These are phyloP conservation scores for Rhytidiadelphus loreus DNA, from an alignment of 225 moss, liverwort and hornwort genomes.

Conservation along the genomic window DNA sequence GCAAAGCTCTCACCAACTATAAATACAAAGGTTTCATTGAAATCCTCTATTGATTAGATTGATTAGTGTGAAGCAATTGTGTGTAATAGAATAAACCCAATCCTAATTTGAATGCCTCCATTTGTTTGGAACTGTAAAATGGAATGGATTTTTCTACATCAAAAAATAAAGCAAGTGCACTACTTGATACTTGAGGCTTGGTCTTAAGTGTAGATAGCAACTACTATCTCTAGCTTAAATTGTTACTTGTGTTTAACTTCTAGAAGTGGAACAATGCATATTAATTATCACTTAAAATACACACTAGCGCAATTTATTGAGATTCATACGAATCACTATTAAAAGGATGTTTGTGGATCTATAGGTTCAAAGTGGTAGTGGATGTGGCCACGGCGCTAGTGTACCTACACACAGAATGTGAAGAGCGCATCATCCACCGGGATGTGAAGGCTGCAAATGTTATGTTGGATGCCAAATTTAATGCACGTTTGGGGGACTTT, in stretches of 20 bases:
- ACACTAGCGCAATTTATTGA: neutral
- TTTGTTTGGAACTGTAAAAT: neutral
- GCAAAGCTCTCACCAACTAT: neutral
- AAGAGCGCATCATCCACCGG: neutral
- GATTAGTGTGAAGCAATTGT: neutral
- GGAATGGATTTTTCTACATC: neutral
- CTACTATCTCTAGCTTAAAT: neutral
- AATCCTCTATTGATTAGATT: neutral
- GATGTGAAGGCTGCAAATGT: neutral
- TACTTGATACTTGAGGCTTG: neutral
- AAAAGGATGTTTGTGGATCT: neutral
- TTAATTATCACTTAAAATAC: neutral
- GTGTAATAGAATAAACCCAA: accelerated
- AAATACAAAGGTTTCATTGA: neutral
- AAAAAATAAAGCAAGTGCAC: neutral
- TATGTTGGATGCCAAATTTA: neutral
- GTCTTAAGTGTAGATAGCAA: neutral
- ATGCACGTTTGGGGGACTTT: neutral
- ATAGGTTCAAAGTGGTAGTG: neutral
- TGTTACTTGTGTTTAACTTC: neutral
- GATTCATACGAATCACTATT: neutral
- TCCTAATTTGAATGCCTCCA: accelerated
- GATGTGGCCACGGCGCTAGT: neutral
- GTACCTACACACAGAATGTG: neutral
- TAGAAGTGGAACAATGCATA: neutral